Conservation (phyloP, 108 stramenopile genomes). For the Skeletonema menzelii region DNA sequence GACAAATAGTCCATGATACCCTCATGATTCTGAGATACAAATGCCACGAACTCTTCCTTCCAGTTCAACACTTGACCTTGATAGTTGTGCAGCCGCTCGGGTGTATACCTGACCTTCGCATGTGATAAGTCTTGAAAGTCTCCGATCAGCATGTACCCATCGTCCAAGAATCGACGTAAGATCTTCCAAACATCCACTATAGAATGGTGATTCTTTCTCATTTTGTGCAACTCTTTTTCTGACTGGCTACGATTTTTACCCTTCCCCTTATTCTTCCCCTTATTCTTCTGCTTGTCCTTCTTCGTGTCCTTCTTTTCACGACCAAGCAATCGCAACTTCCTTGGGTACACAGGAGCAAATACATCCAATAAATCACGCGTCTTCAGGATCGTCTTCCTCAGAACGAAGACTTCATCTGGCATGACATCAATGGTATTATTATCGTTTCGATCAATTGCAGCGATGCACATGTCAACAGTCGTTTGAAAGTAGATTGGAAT, state of each 20-base stretch:
- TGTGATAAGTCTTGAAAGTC: conserved; percentile 51
- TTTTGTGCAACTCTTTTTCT: not conserved
- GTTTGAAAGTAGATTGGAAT: conserved; percentile 33
- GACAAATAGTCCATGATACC: conserved; percentile 33
- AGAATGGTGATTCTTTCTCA: conserved; percentile 9
- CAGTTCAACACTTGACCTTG: conserved; percentile 40
- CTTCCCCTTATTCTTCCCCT: not conserved
- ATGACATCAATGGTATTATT: conserved; percentile 4
- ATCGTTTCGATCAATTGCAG: conserved; percentile 13
- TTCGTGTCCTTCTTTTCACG: conserved; percentile 6
- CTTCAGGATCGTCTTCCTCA: conserved; percentile 40
- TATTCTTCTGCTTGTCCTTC: conserved; percentile 1
- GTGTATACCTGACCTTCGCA: conserved; percentile 30
- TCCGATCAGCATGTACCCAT: conserved; percentile 44
- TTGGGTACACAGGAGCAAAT: conserved; percentile 41
- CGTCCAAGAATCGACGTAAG: conserved; percentile 24
- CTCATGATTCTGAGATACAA: conserved; percentile 28
- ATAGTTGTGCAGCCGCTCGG: conserved; percentile 13
- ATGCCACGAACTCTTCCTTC: conserved; percentile 37
- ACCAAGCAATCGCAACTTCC: not conserved
- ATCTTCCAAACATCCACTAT: conserved; percentile 23
- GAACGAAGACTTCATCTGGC: conserved; percentile 22
- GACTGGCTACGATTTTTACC: not conserved
- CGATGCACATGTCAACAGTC: conserved; percentile 35
- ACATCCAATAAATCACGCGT: conserved; percentile 48